Evolutionary conservation across 148 eudicot species (phyloP), one percentile per base, ranked within the genome.

Genomic region (Amaranthus hypochondriacus): DNA sequence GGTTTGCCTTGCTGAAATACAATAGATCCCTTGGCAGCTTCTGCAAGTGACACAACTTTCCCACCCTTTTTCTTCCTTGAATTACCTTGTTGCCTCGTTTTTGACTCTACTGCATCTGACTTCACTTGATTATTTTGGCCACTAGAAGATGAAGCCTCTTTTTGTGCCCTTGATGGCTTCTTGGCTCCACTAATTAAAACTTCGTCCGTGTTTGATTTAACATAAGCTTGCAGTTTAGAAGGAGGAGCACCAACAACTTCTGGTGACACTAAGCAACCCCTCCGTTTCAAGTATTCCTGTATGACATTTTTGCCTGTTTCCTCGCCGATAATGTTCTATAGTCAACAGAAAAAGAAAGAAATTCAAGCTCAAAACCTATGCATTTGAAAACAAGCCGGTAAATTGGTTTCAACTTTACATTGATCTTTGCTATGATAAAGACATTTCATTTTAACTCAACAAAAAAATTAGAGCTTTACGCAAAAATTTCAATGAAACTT

Each of bases 1-100:
- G 99, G 97, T 79, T 89, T 89, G 15, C 99, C 99, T 79, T 96
- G 90, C 81, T 92, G 96, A 79, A 83, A 96, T 43, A 96, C 89
- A 62, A 92, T 90, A 3, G 96, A 86, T 54, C 99, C 99, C 76
- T 92, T 92, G 53, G 97, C 93, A 76, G 96, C 97, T 83, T 96
- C 99, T n/a, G 97, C 96, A 12, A 96, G 95, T 11, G 94, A 87
- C 74, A 96, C 69, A 55, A 78, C 88, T 83, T 89, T 92, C 54
- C 95, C 99, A 18, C 91, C 85, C 75, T 87, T 92, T 79, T 92
- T 92, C 92, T 96, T 96, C 62, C 72, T 87, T 55, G 96, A 84
- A 69, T 66, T 82, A 49, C 67, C 75, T 75, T 84, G 90, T 76
- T 83, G 87, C 75, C 67, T 42, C 64, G 75, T 86, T 71, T 48